Conservation (phyloP, 78 protist species). For the Dictyostelium purpureum region DNA sequence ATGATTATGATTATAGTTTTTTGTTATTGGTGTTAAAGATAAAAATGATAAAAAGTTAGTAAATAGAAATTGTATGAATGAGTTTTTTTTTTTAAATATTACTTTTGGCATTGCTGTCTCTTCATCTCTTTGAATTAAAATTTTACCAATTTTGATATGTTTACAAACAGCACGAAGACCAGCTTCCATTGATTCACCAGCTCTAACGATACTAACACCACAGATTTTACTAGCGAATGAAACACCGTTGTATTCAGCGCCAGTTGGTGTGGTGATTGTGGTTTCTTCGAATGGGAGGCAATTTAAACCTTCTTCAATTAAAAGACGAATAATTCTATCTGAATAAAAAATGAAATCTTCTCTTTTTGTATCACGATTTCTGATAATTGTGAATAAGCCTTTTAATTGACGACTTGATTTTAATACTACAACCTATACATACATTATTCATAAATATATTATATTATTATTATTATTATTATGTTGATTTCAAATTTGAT, state of each 20-base stretch:
- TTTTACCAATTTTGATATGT: constrained; percentile 90
- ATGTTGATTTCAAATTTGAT: too few species aligned
- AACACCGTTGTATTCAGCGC: constrained; percentile 62
- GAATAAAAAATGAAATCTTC: constrained; percentile 85
- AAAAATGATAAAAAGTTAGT: too few species aligned
- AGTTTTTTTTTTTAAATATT: background rate
- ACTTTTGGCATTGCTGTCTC: constrained; percentile 89
- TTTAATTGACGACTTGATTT: constrained; percentile 61
- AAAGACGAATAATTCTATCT: constrained; percentile 86
- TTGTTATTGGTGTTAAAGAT: background rate
- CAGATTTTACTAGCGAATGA: constrained; percentile 76
- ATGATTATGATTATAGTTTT: too few species aligned
- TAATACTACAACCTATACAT: constrained; percentile 46
- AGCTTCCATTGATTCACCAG: constrained; percentile 93
- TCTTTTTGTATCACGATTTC: constrained; percentile 55
- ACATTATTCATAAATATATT: too few species aligned
- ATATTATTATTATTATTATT: too few species aligned
- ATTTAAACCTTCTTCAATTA: constrained; percentile 85
- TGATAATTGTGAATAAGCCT: constrained; percentile 74
- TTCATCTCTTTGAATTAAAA: constrained; percentile 92
- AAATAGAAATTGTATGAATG: background rate
- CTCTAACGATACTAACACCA: constrained; percentile 89
- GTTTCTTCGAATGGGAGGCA: constrained; percentile 77
- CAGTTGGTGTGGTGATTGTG: constrained; percentile 86
- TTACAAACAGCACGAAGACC: constrained; percentile 87